Percentiles rank a stretch among this genome's conserved stretches.
Conservation (phyloP, 495 filamentous ascomycete species). For the Margaritispora aquatica region DNA sequence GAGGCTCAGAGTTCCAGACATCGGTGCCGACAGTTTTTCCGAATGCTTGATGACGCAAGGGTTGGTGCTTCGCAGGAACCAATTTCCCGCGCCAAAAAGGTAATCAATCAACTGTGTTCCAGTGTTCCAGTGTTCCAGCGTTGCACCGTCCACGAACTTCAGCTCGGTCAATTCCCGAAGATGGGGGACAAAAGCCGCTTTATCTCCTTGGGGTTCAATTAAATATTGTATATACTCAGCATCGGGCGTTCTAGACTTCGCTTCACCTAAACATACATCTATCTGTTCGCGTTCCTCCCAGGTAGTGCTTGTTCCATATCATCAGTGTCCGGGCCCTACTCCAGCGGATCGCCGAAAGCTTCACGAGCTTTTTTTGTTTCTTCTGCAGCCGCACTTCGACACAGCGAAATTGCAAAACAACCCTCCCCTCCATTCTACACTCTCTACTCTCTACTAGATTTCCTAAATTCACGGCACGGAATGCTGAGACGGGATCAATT, state of each 20-base stretch:
- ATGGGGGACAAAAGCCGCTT: not conserved
- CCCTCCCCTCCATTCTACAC: not conserved
- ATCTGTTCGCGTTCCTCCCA: not conserved
- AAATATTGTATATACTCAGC: not conserved
- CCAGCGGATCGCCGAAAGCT: not conserved
- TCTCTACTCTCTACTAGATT: not conserved
- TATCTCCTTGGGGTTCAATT: not conserved
- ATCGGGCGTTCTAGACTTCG: no score
- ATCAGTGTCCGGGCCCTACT: not conserved
- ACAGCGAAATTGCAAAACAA: not conserved
- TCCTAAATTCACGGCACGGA: slow-evolving; percentile 5
- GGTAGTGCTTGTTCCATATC: not conserved
- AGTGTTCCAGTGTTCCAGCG: no score
- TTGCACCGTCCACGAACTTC: not conserved
- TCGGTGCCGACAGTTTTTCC: not conserved
- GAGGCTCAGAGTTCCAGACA: not conserved
- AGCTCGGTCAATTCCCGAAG: not conserved
- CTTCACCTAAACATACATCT: not conserved
- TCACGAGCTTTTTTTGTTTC: not conserved
- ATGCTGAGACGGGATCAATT: slow-evolving; percentile 18
- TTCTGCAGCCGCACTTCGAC: not conserved
- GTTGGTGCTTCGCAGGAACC: not conserved
- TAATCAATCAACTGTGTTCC: no score
- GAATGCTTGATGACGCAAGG: not conserved
- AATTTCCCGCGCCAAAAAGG: not conserved